Base-by-base conservation (phyloP, 768 basidiomycete genomes). In the Kwoniella bestiolae region DNA sequence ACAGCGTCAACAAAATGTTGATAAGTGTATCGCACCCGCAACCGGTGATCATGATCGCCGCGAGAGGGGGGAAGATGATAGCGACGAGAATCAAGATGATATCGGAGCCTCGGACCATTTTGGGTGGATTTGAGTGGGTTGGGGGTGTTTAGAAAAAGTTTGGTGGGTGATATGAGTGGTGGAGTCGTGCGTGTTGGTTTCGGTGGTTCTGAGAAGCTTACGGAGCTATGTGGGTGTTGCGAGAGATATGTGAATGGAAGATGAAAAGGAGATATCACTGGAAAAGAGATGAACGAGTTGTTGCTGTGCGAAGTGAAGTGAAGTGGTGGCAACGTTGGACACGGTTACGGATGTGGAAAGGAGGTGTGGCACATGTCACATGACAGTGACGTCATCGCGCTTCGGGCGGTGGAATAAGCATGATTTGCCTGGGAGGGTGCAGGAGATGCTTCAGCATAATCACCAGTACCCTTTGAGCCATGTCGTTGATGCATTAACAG, bases 81-180 rank as follows among this genome's bases (percentile, higher is more conserved):
- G 77, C 77, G n/a, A 80, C 73, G 47, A 80, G 65, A 45, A 80
- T 77, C 51, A 80, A 75, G 35, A 80, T 29, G 60, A 80, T 70
- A 45, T 80, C 79, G 41, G 72, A 75, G 16, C 68, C 75, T 55
- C 65, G 53, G 58, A 79, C 77, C 74, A 75, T 75, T 4, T 26
- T 78, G 71, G 44, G 12, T 23, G 53, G n/a, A 12, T 47, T 47
- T 25, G 8, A 47, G 46, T 47, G 46, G 46, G 25, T 21, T 47
- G 25, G 9, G 25, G n/a, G n/a, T n/a, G 6, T 47, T 47, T 25
- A 41, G 38, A 41, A 41, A n/a, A n/a, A n/a, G n/a, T n/a, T 18
- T 41, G 38, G 8, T 41, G 38, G 38, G 8, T 41, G 38, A 41
- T 41, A 41, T 8, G 8, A 41, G n/a, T n/a, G n/a, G n/a, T n/a